Evolutionary conservation across 768 basidiomycete species (phyloP), one percentile per base, ranked within the genome.

Genomic region (Plicaturopsis crispa): DNA sequence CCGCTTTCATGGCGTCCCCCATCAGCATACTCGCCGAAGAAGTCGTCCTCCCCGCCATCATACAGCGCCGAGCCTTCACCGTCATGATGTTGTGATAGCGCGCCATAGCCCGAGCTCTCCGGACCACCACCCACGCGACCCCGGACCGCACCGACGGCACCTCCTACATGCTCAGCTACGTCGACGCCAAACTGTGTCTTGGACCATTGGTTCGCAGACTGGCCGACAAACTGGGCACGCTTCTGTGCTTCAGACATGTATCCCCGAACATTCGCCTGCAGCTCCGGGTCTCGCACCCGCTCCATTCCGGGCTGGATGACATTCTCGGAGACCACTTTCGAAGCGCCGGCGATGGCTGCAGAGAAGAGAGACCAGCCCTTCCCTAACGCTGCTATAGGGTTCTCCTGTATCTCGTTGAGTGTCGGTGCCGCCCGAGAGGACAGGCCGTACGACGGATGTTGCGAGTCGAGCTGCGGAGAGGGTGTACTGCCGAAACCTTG

Each of bases 331-430:
- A 97, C 86, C 13, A 63, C 84, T 50, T 77, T 77, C 4, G 80
- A 73, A 14, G 92, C 92, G 36, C 82, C 85, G 1, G 63, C 74
- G 11, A 98, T 81, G 23, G 80, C 91, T 1, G 85, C 73, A 20
- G 89, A 84, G 54, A 99, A 83, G n/a, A 98, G 61, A 18, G 90
- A 89, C 96, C 96, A 98, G 32, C 93, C 91, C 65, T 97, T 97
- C 50, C 77, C 77, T 11, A 97, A 60, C 0, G 94, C 93, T 6
- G 75, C 79, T 24, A 83, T 59, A 0, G 94, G 94, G 53, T 90
- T 89, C 32, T 84, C 77, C 55, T 94, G 88, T 21, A 98, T 61
- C 14, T 99, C 93, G 30, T 66, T 59, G 2, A 97, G 54, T 0
- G 80, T 72, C 0, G 94, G 94, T 8, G 83, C 80, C 23, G 82